Base-by-base conservation (phyloP, 148 eudicot species). In the Linanthus parryae region DNA sequence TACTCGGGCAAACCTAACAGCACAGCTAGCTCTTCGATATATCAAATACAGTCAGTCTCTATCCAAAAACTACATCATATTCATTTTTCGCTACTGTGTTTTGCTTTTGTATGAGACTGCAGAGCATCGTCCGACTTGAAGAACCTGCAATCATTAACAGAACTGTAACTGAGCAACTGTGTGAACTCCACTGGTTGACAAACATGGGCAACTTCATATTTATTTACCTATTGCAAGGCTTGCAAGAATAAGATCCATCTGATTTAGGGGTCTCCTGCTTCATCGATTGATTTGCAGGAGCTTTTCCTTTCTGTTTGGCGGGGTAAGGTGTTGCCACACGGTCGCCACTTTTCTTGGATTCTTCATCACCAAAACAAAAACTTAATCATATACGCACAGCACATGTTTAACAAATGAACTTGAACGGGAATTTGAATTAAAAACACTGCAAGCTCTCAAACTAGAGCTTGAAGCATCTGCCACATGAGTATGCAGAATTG, bases 251-350 rank as follows among this genome's bases (percentile, higher is more conserved):
- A 35, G 90, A 66, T 34, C 85, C 83, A 8, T 55, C 72, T 1
- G 85, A 69, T 52, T 77, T 64, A 31, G 90, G 78, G 41, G 76
- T 74, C 73, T 72, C 75, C 77, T 72, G 84, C 48, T 76, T 82
- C n/a, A n/a, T n/a, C 16, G 76, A 41, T 66, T 82, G 82, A 63
- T 59, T 72, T 13, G 79, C 89, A 22, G 78, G 70, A 21, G 76
- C 59, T 65, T 86, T 86, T 16, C 77, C 86, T 34, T 83, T 64
- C 45, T 79, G 73, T 52, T 86, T 86, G 19, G 84, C 61, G 2
- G 95, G 95, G 66, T 86, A 61, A 26, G 95, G 95, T 1, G 90
- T 86, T 15, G 73, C 90, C 25, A 86, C 80, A 66, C 77, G 90
- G 16, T 11, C 81, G 31, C 59, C 61, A 17, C 44, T 58, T 62